Base-by-base conservation (phyloP, 1,284 basidiomycete species). In the Apiotrichum akiyoshidainum region DNA sequence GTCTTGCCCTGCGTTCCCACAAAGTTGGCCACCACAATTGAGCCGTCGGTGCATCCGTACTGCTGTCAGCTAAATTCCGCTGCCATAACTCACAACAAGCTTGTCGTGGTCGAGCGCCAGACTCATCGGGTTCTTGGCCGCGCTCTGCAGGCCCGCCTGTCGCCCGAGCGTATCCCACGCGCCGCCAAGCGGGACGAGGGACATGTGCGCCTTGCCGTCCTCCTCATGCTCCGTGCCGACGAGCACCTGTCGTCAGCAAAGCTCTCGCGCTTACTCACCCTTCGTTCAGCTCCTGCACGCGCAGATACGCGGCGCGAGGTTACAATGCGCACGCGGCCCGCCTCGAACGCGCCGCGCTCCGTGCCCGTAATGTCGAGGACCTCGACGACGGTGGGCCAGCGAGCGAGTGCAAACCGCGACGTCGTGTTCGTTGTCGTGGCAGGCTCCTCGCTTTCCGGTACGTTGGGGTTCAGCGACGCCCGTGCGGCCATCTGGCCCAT, bases 271-370 rank as follows among this genome's bases (percentile, higher is more conserved):
- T n/a, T n/a, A n/a, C 73, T 72, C 22, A 79, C 69, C 47, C 71
- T 65, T 39, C 77, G 67, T 46, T 79, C 72, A 1, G 76, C 73
- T 1, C 78, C 78, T 4, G 71, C 59, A 9, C 75, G 64, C 17
- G 71, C 66, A 26, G 76, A 76, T 56, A 78, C 74, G 5, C 79
- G 60, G 6, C 74, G 77, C n/a, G 71, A 70, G 6, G 72, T 71
- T 7, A 78, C 73, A 8, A 80, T 68, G 35, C 78, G 64, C 8
- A 66, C 64, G 54, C 64, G 53, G 8, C 64, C 58, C 1, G 66
- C 62, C 56, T 72, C 70, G n/a, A 69, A 60, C 0, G 67, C 65
- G 13, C 70, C 70, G 14, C 71, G 64, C 52, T 71, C 71, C 0
- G 66, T 60, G 34, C 73, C 72, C 1, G 68, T 57, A 12, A 65